phyloP scores from a whole-genome alignment of 345 rosid genomes.

The Lepidium aucheri region DNA sequence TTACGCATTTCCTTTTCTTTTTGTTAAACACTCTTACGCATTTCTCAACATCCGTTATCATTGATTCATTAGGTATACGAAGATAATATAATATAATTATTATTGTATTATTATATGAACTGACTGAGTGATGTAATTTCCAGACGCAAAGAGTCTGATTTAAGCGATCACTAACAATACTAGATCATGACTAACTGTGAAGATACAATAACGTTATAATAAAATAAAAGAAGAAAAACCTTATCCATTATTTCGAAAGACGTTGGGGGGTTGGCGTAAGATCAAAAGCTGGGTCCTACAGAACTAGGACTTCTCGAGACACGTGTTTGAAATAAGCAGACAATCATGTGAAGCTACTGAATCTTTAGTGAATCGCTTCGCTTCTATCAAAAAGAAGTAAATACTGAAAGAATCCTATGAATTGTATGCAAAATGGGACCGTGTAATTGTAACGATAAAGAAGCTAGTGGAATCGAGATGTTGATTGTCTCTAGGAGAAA shows the following conservation, averaged over 20 bases:
- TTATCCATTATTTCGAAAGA: slow-evolving; percentile 8
- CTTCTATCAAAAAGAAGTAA: background rate
- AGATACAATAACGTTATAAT: background rate
- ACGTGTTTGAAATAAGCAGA: slow-evolving; percentile 13
- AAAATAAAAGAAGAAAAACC: background rate
- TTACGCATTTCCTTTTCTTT: background rate
- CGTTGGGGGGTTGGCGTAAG: slow-evolving; percentile 13
- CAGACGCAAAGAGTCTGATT: slow-evolving; percentile 9
- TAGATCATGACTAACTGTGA: background rate
- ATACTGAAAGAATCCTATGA: background rate
- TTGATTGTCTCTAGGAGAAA: background rate
- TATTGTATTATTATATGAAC: background rate
- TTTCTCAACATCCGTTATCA: slow-evolving; percentile 14
- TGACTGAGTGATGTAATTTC: background rate
- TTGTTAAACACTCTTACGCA: slow-evolving; percentile 8
- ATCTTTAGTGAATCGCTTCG: slow-evolving; percentile 1
- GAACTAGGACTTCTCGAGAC: slow-evolving; percentile 11
- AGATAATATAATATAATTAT: slow-evolving; percentile 8
- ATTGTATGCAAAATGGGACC: background rate
- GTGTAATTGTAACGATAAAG: background rate
- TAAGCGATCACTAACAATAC: slow-evolving; percentile 18
- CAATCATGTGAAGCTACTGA: slow-evolving; percentile 13
- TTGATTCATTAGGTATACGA: background rate
- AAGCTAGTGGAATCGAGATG: background rate
- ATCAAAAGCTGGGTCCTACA: background rate